Evolutionary conservation across 73 alveolate genomes (phyloP).

Genomic region (Paramecium octaurelia): DNA sequence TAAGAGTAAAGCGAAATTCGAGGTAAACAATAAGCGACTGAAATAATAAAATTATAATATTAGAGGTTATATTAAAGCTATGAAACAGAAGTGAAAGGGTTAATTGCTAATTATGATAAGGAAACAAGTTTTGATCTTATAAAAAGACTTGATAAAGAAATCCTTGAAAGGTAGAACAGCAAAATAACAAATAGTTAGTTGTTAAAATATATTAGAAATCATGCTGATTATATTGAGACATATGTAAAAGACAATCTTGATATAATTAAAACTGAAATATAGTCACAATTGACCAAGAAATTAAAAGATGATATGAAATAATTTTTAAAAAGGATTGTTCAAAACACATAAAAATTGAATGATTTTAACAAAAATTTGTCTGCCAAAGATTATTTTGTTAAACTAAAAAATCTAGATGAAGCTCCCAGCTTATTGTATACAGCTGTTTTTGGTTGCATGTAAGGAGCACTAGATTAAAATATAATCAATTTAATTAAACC

Average conservation of each 20-base stretch:
- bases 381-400: neutral
- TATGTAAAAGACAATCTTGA: neutral
- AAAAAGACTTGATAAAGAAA: neutral
- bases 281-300: neutral
- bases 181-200: neutral
- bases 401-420: neutral
- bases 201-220: neutral
- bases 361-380: neutral
- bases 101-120: neutral
- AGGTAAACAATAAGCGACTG: neutral
- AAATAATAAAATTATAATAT: neutral
- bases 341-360: neutral
- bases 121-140: neutral
- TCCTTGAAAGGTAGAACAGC: neutral
- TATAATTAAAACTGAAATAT: neutral
- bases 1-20: neutral
- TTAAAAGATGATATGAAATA: neutral
- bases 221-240: neutral
- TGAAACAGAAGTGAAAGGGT: neutral
- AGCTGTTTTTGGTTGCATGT: neutral
- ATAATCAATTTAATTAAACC: neutral
- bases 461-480: neutral
- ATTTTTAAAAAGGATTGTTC: neutral
- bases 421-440: neutral
- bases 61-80: neutral